Evolutionary conservation across 495 filamentous ascomycete species (phyloP).

Genomic region (Cercophora newfieldiana): DNA sequence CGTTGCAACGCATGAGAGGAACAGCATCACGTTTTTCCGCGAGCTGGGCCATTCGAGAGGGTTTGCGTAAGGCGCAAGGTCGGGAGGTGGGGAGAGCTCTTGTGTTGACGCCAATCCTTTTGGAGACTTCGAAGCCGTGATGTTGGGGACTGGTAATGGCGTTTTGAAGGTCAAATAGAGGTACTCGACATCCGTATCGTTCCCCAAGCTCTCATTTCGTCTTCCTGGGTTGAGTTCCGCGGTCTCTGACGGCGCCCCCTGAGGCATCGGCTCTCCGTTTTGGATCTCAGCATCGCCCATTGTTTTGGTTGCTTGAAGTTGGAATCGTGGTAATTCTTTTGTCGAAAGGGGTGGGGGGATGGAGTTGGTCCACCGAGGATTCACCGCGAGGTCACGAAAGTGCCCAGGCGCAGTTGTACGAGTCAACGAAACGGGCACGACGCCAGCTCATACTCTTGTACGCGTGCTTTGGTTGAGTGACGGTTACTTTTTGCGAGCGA

Average conservation of each 20-base stretch:
- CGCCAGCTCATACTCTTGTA: not conserved
- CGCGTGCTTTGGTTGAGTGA: not conserved
- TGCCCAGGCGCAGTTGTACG: not conserved
- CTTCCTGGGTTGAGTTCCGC: not conserved
- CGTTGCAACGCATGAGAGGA: conserved; percentile 73
- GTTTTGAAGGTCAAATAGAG: conserved; percentile 76
- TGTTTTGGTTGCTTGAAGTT: not conserved
- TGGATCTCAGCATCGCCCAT: not conserved
- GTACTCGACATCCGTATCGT: conserved; percentile 51
- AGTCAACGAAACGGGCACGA: not conserved
- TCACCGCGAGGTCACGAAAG: not conserved
- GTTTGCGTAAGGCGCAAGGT: conserved; percentile 65
- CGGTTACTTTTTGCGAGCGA: not conserved
- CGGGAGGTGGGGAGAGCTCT: conserved; percentile 57
- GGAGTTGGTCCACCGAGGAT: not conserved
- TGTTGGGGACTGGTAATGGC: conserved; percentile 58
- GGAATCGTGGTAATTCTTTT: not conserved
- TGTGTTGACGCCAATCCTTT: conserved; percentile 6
- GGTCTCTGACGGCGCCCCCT: not conserved
- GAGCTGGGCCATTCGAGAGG: conserved; percentile 72
- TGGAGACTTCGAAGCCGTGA: conserved; percentile 37
- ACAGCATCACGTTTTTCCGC: conserved; percentile 72
- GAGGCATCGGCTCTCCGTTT: not conserved
- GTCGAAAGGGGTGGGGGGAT: not conserved
- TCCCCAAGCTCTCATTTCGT: conserved; percentile 1